phyloP scores from a whole-genome alignment of 495 filamentous ascomycete species.

The Peziza echinospora region DNA sequence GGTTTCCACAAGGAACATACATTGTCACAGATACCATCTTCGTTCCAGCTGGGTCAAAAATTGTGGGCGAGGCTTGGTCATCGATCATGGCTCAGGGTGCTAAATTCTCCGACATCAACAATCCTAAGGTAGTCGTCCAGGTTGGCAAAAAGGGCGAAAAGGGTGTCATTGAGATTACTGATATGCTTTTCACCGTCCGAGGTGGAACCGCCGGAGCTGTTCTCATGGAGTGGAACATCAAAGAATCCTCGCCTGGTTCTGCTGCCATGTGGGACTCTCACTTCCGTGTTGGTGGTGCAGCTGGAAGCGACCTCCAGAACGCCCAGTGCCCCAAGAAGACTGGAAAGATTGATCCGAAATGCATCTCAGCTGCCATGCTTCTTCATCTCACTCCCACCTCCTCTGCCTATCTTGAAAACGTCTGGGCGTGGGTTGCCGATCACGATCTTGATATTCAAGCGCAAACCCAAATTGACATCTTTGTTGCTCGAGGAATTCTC shows the following conservation, averaged over 20 bases:
- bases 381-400: constrained; percentile 28
- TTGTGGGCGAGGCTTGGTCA: constrained; percentile 23
- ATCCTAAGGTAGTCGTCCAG: constrained; percentile 40
- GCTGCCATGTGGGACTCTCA: constrained; percentile 36
- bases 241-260: constrained; percentile 28
- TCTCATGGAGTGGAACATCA: constrained; percentile 54
- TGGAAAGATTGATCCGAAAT: constrained; percentile 21
- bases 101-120: constrained; percentile 36
- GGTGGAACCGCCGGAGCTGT: constrained; percentile 47
- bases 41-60: constrained; percentile 9
- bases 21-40: constrained; percentile 64
- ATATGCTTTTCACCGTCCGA: constrained; percentile 36
- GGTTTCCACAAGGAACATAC: constrained; percentile 84
- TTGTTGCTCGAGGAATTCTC: constrained; percentile 43
- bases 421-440: constrained; percentile 35
- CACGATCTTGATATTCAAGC: constrained; percentile 38
- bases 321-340: constrained; percentile 19
- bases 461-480: constrained; percentile 48
- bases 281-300: constrained; percentile 36
- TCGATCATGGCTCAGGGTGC: constrained; percentile 42
- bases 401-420: constrained; percentile 36
- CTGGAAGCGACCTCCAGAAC: constrained; percentile 22
- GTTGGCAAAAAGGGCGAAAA: constrained; percentile 34
- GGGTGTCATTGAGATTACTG: constrained; percentile 32
- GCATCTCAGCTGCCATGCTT: constrained; percentile 30